phyloP scores from a whole-genome alignment of 1,284 basidiomycete species.

The Nidula niveotomentosa region DNA sequence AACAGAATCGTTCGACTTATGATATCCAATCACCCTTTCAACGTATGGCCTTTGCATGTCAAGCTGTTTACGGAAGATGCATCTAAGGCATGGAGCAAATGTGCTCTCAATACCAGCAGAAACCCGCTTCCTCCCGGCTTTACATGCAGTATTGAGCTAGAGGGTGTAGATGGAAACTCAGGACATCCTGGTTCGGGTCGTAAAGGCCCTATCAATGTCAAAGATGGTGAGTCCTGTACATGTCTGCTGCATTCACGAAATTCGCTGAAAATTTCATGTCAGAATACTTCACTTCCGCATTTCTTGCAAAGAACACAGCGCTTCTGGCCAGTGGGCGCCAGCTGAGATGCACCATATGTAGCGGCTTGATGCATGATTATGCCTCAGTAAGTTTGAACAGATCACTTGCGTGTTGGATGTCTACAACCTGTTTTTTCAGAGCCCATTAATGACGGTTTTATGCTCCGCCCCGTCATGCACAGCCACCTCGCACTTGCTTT shows the following conservation, averaged over 20 bases:
- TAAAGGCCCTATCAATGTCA: constrained; percentile 59
- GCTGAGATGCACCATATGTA: constrained; percentile 56
- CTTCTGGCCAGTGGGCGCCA: constrained; percentile 31
- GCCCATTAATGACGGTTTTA: constrained; percentile 48
- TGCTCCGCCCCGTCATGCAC: constrained; percentile 50
- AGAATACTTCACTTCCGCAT: constrained; percentile 53
- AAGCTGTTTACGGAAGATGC: constrained; percentile 69
- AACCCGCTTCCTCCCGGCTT: constrained; percentile 52
- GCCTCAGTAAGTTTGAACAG: constrained; percentile 36
- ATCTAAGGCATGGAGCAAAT: constrained; percentile 45
- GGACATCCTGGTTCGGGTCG: constrained; percentile 47
- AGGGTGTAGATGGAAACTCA: constrained; percentile 73
- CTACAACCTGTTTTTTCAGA: constrained; percentile 33
- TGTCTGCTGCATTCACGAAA: not conserved
- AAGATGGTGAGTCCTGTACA: constrained; percentile 48
- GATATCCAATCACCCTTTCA: constrained; percentile 58
- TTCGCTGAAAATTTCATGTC: not conserved
- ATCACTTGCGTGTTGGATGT: constrained; percentile 3
- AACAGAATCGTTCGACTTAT: constrained; percentile 52
- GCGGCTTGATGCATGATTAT: constrained; percentile 37
- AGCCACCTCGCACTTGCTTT: constrained; percentile 65
- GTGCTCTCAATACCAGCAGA: constrained; percentile 13
- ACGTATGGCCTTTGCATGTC: constrained; percentile 64
- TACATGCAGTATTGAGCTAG: constrained; percentile 53
- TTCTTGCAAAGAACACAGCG: constrained; percentile 52